Evolutionary conservation across 306 rosid genomes (phyloP), one percentile per base, ranked within the genome.

Genomic region (Herpetospermum pedunculosum): DNA sequence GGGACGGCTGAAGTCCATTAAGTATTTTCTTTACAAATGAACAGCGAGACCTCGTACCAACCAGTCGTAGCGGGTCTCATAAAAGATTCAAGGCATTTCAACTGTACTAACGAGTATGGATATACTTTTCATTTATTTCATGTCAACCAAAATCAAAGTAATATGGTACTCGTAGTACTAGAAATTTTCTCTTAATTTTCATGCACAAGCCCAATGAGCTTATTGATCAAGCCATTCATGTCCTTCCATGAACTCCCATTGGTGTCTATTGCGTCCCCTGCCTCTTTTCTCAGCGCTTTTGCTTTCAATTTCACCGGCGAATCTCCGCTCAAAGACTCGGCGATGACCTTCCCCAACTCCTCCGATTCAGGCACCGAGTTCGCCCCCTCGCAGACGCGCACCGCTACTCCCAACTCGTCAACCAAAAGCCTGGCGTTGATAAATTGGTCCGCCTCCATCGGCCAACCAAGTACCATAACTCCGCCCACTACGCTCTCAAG

Each of bases 401-500:
- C 78, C 0, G 82, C 95, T 35, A 85, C 70, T 1, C 89, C 88
- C 78, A 68, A 35, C 2, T 82, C 80, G 72, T 88, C 92, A 69
- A 79, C 89, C 75, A 88, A 38, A 26, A 88, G 26, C 79, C 77
- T 64, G 0, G 88, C 88, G 12, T 84, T 88, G 58, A 87, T 73
- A 12, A 69, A 83, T 50, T 88, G 92, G 72, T 88, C 97, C 0
- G 90, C 95, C 65, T 91, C 95, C 95, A 91, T 88, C 0, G 97
- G 94, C 97, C 97, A 90, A 1, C 85, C 94, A 60, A 90, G 6
- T 1, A 88, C 72, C 28, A 49, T 78, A n/a, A 80, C 83, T 88
- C 93, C 93, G 86, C 14, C 93, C 93, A n/a, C n/a, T n/a, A n/a
- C n/a, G n/a, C n/a, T n/a, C n/a, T n/a, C n/a, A n/a, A n/a, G n/a